phyloP scores from a whole-genome alignment of 108 stramenopile genomes.

The Seminavis robusta region DNA sequence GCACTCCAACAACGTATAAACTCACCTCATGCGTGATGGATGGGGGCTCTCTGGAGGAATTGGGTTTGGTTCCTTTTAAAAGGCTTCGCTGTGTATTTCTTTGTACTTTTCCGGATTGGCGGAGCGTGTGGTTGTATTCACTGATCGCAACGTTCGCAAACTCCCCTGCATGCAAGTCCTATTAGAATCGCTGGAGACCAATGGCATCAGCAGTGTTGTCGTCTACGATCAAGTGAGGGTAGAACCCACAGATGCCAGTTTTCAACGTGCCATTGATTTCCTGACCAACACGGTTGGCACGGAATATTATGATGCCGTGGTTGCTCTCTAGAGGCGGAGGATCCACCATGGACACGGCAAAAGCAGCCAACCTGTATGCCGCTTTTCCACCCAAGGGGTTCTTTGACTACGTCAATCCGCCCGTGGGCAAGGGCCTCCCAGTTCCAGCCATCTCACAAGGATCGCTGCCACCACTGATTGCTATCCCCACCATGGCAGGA shows the following conservation, averaged over 20 bases:
- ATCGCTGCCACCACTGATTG: slow-evolving; percentile 50
- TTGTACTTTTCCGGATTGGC: too few species aligned
- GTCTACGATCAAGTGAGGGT: slow-evolving; percentile 42
- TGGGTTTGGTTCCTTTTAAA: too few species aligned
- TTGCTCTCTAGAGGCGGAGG: slow-evolving; percentile 71
- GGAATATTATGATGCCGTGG: slow-evolving; percentile 41
- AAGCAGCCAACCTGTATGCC: slow-evolving; percentile 52
- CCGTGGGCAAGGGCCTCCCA: slow-evolving; percentile 41
- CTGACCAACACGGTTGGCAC: slow-evolving; percentile 22
- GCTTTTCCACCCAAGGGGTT: slow-evolving; percentile 29
- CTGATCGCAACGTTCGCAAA: slow-evolving; percentile 30
- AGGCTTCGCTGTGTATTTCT: too few species aligned
- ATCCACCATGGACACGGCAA: slow-evolving; percentile 62
- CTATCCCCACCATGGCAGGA: slow-evolving; percentile 63
- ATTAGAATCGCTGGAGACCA: slow-evolving; percentile 27
- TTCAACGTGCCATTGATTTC: slow-evolving; percentile 41
- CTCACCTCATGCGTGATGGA: too few species aligned
- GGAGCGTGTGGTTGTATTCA: slow-evolving; percentile 41
- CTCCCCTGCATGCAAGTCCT: slow-evolving; percentile 26
- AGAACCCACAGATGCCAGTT: slow-evolving; percentile 43
- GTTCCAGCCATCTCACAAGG: slow-evolving; percentile 14
- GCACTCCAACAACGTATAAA: too few species aligned
- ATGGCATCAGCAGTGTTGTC: slow-evolving; percentile 16
- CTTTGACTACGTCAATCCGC: slow-evolving; percentile 59
- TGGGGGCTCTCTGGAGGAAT: too few species aligned